phyloP scores from a whole-genome alignment of 805 yeast genomes.

The Candida verbasci region DNA sequence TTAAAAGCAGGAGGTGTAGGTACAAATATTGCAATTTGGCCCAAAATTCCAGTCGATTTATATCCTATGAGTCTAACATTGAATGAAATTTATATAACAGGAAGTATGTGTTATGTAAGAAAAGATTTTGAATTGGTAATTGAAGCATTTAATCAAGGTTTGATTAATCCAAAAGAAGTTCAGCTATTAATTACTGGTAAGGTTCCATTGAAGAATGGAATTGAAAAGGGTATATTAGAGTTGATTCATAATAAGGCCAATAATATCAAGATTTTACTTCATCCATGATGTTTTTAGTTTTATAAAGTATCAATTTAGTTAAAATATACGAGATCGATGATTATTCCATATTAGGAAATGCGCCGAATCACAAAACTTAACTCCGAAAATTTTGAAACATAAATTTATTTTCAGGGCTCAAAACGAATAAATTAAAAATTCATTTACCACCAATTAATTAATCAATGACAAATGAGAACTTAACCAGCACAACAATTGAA shows the following conservation, averaged over 20 bases:
- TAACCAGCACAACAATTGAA: too few species aligned
- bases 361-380: too few species aligned
- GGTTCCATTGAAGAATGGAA: slow-evolving; percentile 44
- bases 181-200: slow-evolving; percentile 50
- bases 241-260: slow-evolving; percentile 48
- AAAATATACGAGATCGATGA: too few species aligned
- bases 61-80: slow-evolving; percentile 52
- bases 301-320: too few species aligned
- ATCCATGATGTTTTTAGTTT: slow-evolving; percentile 36
- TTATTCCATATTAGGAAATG: too few species aligned
- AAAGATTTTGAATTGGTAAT: slow-evolving; percentile 55
- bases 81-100: slow-evolving; percentile 50
- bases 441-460: too few species aligned
- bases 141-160: slow-evolving; percentile 13
- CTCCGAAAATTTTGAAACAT: too few species aligned
- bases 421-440: too few species aligned
- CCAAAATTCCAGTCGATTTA: slow-evolving; percentile 43
- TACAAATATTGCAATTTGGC: slow-evolving; percentile 63
- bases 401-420: too few species aligned
- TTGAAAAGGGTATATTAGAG: slow-evolving; percentile 49
- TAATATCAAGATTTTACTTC: slow-evolving; percentile 49
- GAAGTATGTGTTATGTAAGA: slow-evolving; percentile 58
- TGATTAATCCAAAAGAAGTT: slow-evolving; percentile 32
- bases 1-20: slow-evolving; percentile 50
- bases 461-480: too few species aligned